phyloP scores from a whole-genome alignment of 1,284 basidiomycete species.

The Boletus semigastroideus region DNA sequence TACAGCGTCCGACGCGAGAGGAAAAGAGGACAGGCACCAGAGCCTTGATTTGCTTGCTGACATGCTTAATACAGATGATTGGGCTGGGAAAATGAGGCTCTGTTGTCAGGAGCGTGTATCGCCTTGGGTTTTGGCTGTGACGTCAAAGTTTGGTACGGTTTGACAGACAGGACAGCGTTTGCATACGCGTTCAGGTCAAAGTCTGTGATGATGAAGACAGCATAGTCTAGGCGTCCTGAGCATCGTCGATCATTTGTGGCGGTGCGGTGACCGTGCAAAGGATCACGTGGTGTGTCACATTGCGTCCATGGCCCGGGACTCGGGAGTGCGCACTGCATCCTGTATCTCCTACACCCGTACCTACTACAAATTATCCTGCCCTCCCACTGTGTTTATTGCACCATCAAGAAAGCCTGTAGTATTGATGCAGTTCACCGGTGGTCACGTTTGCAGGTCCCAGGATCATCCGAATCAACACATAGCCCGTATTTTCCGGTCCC shows the following conservation, averaged over 20 bases:
- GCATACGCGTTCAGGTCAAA: slow-evolving; percentile 90
- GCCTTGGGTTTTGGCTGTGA: slow-evolving; percentile 30
- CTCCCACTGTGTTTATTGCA: too few species aligned
- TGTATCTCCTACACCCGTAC: slow-evolving; percentile 13
- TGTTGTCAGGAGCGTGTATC: slow-evolving; percentile 40
- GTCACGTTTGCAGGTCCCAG: too few species aligned
- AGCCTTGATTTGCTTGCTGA: too few species aligned
- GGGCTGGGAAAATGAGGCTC: slow-evolving; percentile 77
- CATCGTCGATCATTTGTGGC: slow-evolving; percentile 13
- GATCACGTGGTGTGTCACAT: slow-evolving; percentile 32
- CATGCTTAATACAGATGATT: slow-evolving; percentile 85
- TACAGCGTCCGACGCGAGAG: too few species aligned
- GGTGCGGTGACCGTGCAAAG: slow-evolving; percentile 16
- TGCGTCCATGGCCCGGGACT: slow-evolving; percentile 33
- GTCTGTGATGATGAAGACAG: slow-evolving; percentile 60
- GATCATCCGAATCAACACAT: too few species aligned
- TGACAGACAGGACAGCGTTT: slow-evolving; percentile 81
- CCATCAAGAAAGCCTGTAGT: too few species aligned
- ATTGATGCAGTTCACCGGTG: too few species aligned
- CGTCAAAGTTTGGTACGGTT: slow-evolving; percentile 52
- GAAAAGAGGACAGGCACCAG: too few species aligned
- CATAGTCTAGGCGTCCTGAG: slow-evolving; percentile 40
- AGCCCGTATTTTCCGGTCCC: too few species aligned
- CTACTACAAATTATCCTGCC: too few species aligned
- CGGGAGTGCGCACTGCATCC: slow-evolving; percentile 2